phyloP scores from a whole-genome alignment of 1,139 yeast genomes.

The Geotrichum restrictum region DNA sequence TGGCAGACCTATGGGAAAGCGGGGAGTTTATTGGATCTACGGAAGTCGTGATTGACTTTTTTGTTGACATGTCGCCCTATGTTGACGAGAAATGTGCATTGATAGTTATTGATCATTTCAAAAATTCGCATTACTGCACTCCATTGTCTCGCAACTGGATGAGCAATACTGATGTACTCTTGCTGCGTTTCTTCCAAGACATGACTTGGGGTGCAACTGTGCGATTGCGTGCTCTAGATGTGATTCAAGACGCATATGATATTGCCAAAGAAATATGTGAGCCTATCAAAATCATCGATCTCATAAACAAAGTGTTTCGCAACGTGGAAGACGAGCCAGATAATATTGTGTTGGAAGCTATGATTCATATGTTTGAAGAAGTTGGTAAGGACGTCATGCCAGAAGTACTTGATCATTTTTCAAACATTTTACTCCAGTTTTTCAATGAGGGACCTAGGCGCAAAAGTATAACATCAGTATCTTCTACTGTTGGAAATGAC shows the following conservation, averaged over 20 bases:
- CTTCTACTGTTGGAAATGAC: slow-evolving; percentile 13
- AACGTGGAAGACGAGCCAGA: slow-evolving; percentile 33
- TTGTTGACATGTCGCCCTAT: slow-evolving; percentile 42
- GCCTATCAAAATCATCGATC: slow-evolving; percentile 23
- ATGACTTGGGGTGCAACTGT: slow-evolving; percentile 37
- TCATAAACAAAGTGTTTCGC: slow-evolving; percentile 25
- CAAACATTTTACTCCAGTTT: slow-evolving; percentile 3
- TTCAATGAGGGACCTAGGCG: slow-evolving; percentile 9
- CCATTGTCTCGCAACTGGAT: slow-evolving; percentile 53
- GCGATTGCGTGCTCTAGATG: slow-evolving; percentile 43
- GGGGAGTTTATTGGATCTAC: slow-evolving; percentile 44
- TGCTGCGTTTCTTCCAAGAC: slow-evolving; percentile 47
- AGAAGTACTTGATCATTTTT: slow-evolving; percentile 9
- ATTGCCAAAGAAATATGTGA: slow-evolving; percentile 28
- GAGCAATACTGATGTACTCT: slow-evolving; percentile 45
- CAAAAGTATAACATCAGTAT: slow-evolving; percentile 9
- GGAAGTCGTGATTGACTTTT: slow-evolving; percentile 46
- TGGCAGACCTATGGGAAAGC: slow-evolving; percentile 24
- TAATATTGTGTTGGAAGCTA: slow-evolving; percentile 8
- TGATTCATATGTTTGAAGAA: slow-evolving; percentile 13
- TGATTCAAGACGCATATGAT: slow-evolving; percentile 44
- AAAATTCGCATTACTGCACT: slow-evolving; percentile 51
- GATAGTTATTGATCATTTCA: slow-evolving; percentile 48
- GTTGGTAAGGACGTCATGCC: slow-evolving; percentile 8
- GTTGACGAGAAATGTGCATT: slow-evolving; percentile 42